phyloP scores from a whole-genome alignment of 106 monocot species.

The Phalaenopsis aphrodite region DNA sequence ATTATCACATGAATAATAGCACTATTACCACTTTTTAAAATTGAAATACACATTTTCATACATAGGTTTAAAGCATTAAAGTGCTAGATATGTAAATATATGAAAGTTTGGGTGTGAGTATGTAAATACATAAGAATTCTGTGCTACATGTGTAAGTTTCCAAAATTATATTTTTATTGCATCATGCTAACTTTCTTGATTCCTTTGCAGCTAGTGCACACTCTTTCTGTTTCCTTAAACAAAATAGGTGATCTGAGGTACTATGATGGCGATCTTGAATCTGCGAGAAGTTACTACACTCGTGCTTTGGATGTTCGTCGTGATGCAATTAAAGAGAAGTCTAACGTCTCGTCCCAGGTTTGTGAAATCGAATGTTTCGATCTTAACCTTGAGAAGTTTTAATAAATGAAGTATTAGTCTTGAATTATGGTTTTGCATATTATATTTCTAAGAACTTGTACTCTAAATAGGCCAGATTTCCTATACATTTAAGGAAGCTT shows the following conservation, averaged over 20 bases:
- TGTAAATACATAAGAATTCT: no score
- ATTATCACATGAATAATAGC: no score
- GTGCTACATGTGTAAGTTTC: no score
- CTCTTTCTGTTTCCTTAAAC: conserved; percentile 93
- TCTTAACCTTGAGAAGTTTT: not conserved
- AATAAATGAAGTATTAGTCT: not conserved
- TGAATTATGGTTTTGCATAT: not conserved
- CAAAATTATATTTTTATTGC: not conserved
- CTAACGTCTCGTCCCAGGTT: conserved; percentile 65
- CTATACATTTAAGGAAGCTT: not conserved
- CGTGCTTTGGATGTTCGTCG: conserved; percentile 77
- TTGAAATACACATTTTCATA: no score
- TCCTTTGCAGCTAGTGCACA: conserved; percentile 68
- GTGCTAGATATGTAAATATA: no score
- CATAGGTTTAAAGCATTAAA: no score
- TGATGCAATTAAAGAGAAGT: conserved; percentile 45
- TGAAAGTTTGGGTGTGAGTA: no score
- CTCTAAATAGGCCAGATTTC: not conserved
- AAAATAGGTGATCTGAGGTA: conserved; percentile 94
- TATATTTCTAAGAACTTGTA: not conserved
- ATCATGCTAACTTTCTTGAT: not conserved
- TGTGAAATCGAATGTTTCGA: not conserved
- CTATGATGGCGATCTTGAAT: conserved; percentile 77
- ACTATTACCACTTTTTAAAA: no score
- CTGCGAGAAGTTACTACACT: conserved; percentile 74